These are phyloP conservation scores for Zelonia costaricensis DNA, from an alignment of 208 protist species.

Conservation along the genomic window DNA sequence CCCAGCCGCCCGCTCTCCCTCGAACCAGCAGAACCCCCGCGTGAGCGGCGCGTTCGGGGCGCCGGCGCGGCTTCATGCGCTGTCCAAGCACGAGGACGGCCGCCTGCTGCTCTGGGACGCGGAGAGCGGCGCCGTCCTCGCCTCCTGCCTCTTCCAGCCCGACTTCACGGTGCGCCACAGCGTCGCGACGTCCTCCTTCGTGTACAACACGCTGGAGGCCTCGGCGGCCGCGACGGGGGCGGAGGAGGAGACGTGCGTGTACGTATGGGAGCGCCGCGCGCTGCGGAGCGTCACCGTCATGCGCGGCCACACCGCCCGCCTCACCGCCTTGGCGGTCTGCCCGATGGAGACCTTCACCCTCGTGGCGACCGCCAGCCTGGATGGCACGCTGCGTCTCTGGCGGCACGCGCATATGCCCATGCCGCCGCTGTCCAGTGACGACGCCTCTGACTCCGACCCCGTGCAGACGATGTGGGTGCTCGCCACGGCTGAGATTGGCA, in stretches of 20 bases:
- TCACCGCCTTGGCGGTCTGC: constrained; percentile 56
- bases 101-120: constrained; percentile 73
- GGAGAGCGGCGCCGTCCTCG: constrained; percentile 37
- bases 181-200: constrained; percentile 31
- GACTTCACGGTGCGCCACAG: constrained; percentile 62
- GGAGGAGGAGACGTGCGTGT: constrained; percentile 64
- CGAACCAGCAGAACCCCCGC: not conserved
- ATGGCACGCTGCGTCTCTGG: constrained; percentile 73
- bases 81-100: constrained; percentile 67
- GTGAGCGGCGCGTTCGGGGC: not conserved
- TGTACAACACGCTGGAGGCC: constrained; percentile 69
- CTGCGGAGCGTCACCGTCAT: constrained; percentile 46
- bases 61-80: constrained; percentile 14
- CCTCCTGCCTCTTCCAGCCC: constrained; percentile 41
- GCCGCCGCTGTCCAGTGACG: not conserved
- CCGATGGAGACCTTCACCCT: constrained; percentile 30
- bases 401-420: constrained; percentile 27
- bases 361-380: constrained; percentile 69
- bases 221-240: constrained; percentile 25
- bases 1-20: not conserved
- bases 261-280: constrained; percentile 59
- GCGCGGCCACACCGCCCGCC: constrained; percentile 53
- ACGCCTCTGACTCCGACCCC: not conserved
- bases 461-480: constrained; percentile 31
- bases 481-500: constrained; percentile 25